Evolutionary conservation across 345 rosid genomes (phyloP).

Genomic region (Aurinia saxatilis): DNA sequence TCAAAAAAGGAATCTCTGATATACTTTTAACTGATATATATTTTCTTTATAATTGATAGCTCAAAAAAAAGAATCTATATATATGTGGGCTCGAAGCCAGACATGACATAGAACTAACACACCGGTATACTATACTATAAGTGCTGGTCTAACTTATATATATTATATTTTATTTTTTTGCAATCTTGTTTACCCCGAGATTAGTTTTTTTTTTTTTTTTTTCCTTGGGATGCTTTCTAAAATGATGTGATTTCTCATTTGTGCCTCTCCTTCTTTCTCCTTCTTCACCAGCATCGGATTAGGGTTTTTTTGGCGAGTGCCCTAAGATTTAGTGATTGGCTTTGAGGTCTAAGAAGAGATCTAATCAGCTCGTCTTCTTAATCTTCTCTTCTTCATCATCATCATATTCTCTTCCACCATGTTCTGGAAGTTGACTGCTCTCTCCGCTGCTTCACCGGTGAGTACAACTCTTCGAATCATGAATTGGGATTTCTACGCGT

Average conservation of each 20-base stretch:
- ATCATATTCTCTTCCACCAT: conserved; percentile 32
- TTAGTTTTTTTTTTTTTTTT: background rate
- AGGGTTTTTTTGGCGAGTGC: conserved; percentile 21
- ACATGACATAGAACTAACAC: too few species aligned
- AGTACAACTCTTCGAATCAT: conserved; percentile 29
- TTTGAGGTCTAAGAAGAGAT: conserved; percentile 27
- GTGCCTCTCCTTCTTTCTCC: conserved; percentile 8
- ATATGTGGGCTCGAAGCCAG: too few species aligned
- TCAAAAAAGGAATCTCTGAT: too few species aligned
- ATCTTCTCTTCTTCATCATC: conserved; percentile 7
- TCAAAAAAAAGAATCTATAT: too few species aligned
- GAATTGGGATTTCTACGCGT: background rate
- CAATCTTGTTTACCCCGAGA: conserved; percentile 1
- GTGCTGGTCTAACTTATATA: too few species aligned
- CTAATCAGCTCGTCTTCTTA: conserved; percentile 22
- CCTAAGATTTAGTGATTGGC: conserved; percentile 14
- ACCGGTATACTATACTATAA: too few species aligned
- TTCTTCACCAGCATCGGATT: conserved; percentile 22
- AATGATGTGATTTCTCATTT: conserved; percentile 25
- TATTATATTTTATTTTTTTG: background rate
- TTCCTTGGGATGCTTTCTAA: conserved; percentile 16
- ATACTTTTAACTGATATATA: too few species aligned
- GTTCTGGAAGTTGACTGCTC: conserved; percentile 94
- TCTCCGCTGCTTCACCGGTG: conserved; percentile 93
- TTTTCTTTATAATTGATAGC: too few species aligned